A percentile compares a stretch with the other conserved stretches of the same genome.
These are phyloP conservation scores for Hypomyces perniciosus DNA, from an alignment of 2,329 filamentous ascomycete genomes.

Conservation along the genomic window DNA sequence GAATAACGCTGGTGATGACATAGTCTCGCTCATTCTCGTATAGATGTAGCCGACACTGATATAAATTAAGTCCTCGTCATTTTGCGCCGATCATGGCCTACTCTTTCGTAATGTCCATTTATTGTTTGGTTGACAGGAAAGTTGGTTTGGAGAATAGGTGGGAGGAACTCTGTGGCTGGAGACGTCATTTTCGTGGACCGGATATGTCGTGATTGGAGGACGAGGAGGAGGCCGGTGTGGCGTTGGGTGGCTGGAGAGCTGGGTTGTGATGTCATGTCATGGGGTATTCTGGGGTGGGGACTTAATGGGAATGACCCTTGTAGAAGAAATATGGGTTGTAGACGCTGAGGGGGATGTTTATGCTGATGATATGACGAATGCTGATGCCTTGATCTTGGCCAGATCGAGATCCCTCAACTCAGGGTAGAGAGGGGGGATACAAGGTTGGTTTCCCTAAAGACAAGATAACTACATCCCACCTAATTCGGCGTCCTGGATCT, in stretches of 20 bases:
- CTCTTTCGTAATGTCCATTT: neutral
- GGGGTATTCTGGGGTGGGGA: slow-evolving; percentile 3
- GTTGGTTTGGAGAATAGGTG: neutral
- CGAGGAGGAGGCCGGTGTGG: neutral
- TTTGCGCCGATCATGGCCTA: neutral
- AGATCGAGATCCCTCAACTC: neutral
- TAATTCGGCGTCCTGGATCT: no score
- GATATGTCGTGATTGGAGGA: slow-evolving; percentile 4
- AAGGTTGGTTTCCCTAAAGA: no score
- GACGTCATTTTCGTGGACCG: slow-evolving; percentile 9
- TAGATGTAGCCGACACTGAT: no score
- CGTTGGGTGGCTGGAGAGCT: neutral
- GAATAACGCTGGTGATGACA: neutral
- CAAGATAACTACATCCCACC: no score
- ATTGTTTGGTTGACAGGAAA: neutral
- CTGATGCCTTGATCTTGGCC: neutral
- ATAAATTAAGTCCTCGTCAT: neutral
- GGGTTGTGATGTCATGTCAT: slow-evolving; percentile 21
- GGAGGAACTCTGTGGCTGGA: slow-evolving; percentile 8
- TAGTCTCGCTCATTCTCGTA: neutral
- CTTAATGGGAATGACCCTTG: neutral
- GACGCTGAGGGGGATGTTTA: neutral
- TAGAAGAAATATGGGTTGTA: neutral
- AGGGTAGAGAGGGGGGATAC: no score
- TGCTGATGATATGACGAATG: neutral